Evolutionary conservation across 2,329 filamentous ascomycete species (phyloP), one percentile per base, ranked within the genome.

Genomic region (Fusarium citri): DNA sequence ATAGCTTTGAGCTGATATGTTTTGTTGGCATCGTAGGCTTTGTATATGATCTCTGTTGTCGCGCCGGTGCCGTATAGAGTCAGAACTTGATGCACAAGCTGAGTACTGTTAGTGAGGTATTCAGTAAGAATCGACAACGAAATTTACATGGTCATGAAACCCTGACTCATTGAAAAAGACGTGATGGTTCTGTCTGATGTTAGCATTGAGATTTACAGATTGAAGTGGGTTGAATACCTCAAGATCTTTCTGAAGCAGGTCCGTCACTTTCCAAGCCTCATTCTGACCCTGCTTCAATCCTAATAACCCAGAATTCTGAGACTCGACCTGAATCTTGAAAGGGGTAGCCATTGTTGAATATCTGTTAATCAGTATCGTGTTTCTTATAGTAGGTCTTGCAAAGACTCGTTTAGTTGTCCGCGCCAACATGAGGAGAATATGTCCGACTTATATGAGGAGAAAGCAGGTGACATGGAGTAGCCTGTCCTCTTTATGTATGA

Each of bases 21-120:
- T 7, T 80, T 81, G 78, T 95, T 94, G 46, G 80, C 77, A 45
- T 89, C 83, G 76, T 92, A 97, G 18, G 86, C 89, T 14, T 80
- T 80, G 72, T 90, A 84, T 6, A 98, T 84, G 20, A 87, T 78
- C 0, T 83, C 77, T 0, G 89, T 78, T 0, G 85, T 80, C 10
- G 92, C 93, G 1, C 91, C 91, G 2, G 96, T 88, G 34, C 92
- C 91, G 77, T 91, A 97, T 30, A 96, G 82, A 18, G 90, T 89
- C 14, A 97, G 86, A 8, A 97, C 80, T 37, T 94, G 90, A 73
- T 97, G 94, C 6, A 85, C 86, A 64, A 96, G 84, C 86, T 87
- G 41, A 15, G 6, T 11, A 20, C 2, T n/a, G 47, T 69, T 23
- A 70, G 64, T 30, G n/a, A 30, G 18, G 6, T 37, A 9, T 15